Percentiles rank a stretch among this genome's conserved stretches.
These are phyloP conservation scores for Primulina eburnea DNA, from an alignment of 257 asterid species.

Conservation along the genomic window DNA sequence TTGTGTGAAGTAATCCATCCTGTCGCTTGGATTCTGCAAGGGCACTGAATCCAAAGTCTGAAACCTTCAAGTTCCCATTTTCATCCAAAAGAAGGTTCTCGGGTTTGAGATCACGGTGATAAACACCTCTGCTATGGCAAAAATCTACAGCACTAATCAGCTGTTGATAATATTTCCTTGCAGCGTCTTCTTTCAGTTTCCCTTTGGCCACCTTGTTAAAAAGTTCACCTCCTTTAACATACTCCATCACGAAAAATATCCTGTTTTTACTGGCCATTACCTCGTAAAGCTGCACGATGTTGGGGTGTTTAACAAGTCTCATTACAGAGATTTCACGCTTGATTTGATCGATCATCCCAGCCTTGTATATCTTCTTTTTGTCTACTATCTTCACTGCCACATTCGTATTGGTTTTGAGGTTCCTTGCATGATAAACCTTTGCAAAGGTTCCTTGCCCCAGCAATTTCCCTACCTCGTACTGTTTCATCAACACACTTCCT, in stretches of 20 bases:
- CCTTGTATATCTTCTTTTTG: constrained; percentile 40
- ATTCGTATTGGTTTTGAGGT: constrained; percentile 40
- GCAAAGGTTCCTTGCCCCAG: constrained; percentile 92
- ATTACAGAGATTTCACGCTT: constrained; percentile 48
- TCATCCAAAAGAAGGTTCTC: constrained; percentile 49
- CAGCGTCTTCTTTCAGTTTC: constrained; percentile 42
- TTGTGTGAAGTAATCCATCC: constrained; percentile 68
- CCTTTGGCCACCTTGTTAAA: constrained; percentile 40
- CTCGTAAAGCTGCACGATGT: constrained; percentile 43
- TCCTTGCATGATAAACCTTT: constrained; percentile 72
- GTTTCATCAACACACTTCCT: constrained; percentile 51
- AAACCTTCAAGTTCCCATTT: constrained; percentile 37
- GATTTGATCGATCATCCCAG: constrained; percentile 46
- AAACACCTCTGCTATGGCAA: constrained; percentile 44
- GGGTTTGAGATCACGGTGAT: constrained; percentile 46
- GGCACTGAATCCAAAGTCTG: constrained; percentile 54
- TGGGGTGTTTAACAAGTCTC: constrained; percentile 39
- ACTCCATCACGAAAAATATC: constrained; percentile 45
- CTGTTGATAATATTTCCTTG: constrained; percentile 45
- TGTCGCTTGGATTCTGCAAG: constrained; percentile 51
- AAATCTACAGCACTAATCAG: constrained; percentile 44
- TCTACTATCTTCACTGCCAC: constrained; percentile 78
- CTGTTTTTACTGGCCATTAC: constrained; percentile 44
- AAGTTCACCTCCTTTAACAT: constrained; percentile 46
- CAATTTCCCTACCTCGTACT: constrained; percentile 71